phyloP scores from a whole-genome alignment of 2,329 filamentous ascomycete genomes.

The Drechslera avenae region DNA sequence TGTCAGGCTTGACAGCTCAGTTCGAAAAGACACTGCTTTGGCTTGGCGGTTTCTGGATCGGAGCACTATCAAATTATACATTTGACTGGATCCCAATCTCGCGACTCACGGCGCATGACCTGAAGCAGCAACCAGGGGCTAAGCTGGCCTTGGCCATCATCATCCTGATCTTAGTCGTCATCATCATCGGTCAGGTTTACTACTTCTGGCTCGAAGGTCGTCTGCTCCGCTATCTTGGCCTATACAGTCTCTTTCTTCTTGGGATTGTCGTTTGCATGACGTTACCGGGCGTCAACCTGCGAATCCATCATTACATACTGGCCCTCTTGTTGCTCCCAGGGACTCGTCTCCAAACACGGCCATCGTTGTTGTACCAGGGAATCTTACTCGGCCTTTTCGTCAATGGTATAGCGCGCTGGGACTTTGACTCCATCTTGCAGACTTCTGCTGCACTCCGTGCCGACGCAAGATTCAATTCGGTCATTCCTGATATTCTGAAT shows the following conservation, averaged over 20 bases:
- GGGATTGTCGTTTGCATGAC: slow-evolving; percentile 71
- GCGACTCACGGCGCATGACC: slow-evolving; percentile 83
- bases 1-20: slow-evolving; percentile 76
- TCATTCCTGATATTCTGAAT: slow-evolving; percentile 56
- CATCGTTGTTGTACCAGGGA: slow-evolving; percentile 44
- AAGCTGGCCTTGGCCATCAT: slow-evolving; percentile 79
- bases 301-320: slow-evolving; percentile 74
- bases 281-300: slow-evolving; percentile 76
- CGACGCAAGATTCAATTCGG: slow-evolving; percentile 58
- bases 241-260: slow-evolving; percentile 72
- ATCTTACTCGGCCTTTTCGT: slow-evolving; percentile 44
- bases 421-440: slow-evolving; percentile 69
- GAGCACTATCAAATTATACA: slow-evolving; percentile 90
- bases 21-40: slow-evolving; percentile 88
- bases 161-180: slow-evolving; percentile 68
- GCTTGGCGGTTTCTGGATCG: slow-evolving; percentile 88
- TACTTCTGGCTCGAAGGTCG: slow-evolving; percentile 84
- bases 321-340: slow-evolving; percentile 44
- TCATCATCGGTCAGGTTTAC: slow-evolving; percentile 79
- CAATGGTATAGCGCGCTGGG: slow-evolving; percentile 47
- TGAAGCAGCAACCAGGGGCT: slow-evolving; percentile 86
- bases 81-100: slow-evolving; percentile 92
- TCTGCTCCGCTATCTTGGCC: slow-evolving; percentile 73
- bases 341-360: slow-evolving; percentile 44
- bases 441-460: slow-evolving; percentile 73